Base-by-base conservation (phyloP, 2,329 filamentous ascomycete genomes). In the Saccharata proteae region DNA sequence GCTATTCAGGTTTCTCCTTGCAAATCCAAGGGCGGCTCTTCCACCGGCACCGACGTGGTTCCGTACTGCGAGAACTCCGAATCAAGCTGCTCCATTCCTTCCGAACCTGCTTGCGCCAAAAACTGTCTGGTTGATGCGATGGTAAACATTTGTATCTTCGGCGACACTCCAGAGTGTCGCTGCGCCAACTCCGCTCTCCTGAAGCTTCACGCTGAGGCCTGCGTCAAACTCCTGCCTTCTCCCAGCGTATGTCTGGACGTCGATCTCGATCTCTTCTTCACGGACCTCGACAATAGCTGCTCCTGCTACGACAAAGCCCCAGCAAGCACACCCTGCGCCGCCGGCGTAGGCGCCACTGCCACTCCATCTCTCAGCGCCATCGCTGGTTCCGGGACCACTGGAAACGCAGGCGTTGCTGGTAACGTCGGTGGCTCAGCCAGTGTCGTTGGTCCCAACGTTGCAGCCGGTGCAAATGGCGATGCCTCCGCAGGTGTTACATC, bases 141-240 rank as follows among this genome's bases (percentile, higher is more conserved):
- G 3, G 25, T 16, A 6, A 15, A 16, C n/a, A 8, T 27, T 5
- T 27, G 25, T n/a, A 9, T 16, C n/a, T 14, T n/a, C n/a, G n/a
- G 6, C 14, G 25, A 27, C 13, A 27, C n/a, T 15, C 25, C 25
- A 11, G n/a, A 27, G 13, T 27, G 25, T n/a, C 25, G 25, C 25
- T 27, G 25, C 25, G 25, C n/a, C n/a, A n/a, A n/a, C n/a, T n/a
- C n/a, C n/a, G 23, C 23, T 25, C 9, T 25, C 15, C 12, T 25
- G 12, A 12, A 25, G 4, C 23, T 25, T 3, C 7, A 25, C 12
- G 23, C 23, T 12, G 10, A 7, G n/a, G 23, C 23, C 8, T 25
- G 23, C 23, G n/a, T 25, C n/a, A 25, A 25, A n/a, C n/a, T n/a
- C n/a, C n/a, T n/a, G n/a, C n/a, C n/a, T n/a, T n/a, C n/a, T n/a